A percentile compares a stretch with the other conserved stretches of the same genome.
Evolutionary conservation across 1,284 basidiomycete genomes (phyloP).

Genomic region (Filobasidium uniguttulatum): DNA sequence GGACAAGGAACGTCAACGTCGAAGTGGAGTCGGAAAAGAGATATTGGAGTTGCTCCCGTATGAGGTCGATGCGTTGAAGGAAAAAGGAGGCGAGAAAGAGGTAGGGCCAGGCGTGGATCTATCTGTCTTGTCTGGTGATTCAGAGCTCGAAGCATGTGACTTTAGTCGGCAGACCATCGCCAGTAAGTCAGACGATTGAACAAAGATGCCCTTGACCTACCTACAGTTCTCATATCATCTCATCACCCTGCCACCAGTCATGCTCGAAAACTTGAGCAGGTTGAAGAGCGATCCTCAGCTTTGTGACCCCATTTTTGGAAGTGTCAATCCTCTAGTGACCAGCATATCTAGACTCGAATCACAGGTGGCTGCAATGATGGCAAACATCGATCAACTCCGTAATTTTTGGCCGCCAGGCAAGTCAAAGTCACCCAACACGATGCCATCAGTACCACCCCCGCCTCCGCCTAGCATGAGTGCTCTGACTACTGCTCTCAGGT

Average conservation of each 20-base stretch:
- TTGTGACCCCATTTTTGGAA: no score
- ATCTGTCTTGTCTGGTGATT: conserved; percentile 45
- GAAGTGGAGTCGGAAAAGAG: conserved; percentile 63
- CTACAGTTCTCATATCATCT: no score
- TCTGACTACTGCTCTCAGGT: neutral
- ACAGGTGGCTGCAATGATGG: neutral
- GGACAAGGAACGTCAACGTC: conserved; percentile 56
- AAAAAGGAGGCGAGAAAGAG: conserved; percentile 17
- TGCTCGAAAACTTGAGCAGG: no score
- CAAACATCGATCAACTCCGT: no score
- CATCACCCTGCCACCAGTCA: no score
- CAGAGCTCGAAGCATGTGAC: conserved; percentile 26
- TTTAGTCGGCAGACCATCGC: conserved; percentile 59
- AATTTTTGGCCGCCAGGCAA: no score
- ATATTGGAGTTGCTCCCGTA: conserved; percentile 68
- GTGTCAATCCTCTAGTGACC: neutral
- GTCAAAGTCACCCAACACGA: no score
- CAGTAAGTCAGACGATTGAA: conserved; percentile 48
- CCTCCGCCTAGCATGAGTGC: no score
- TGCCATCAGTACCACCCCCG: no score
- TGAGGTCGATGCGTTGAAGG: conserved; percentile 47
- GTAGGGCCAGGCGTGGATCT: conserved; percentile 56
- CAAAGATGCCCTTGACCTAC: no score
- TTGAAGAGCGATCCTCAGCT: no score
- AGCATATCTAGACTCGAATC: neutral